Base-by-base conservation (phyloP, 2,329 filamentous ascomycete species). In the Fusarium chuoi region DNA sequence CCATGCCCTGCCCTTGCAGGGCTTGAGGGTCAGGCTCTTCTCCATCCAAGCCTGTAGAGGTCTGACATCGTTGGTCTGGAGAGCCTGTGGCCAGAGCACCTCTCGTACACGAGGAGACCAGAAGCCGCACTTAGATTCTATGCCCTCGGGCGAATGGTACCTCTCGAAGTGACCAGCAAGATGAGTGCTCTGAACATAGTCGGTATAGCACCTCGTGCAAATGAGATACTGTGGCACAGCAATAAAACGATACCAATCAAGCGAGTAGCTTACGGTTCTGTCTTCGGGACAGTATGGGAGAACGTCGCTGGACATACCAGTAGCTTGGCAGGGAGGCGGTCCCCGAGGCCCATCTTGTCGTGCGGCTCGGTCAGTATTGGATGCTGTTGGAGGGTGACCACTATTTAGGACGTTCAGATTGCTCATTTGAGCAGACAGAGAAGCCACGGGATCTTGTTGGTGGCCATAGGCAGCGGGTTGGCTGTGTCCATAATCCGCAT, bases 131-230 rank as follows among this genome's bases (percentile, higher is more conserved):
- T 54, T 79, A 49, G 78, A 85, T 74, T 42, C 77, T 55, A 74
- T 81, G 75, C 48, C 78, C 36, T 59, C 81, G 60, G 61, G 76
- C 38, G 62, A 78, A 52, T 68, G 71, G 1, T 78, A 65, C 8
- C 74, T 69, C 35, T 73, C 62, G 41, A 87, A 86, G 0, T 78
- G 60, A 0, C 56, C 24, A 0, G 77, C 75, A 7, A 85, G 78
- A 1, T 45, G 49, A 0, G 82, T 84, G 0, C 60, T 28, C 28
- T 78, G 66, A 18, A 87, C 80, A 64, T 84, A 61, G 36, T 84
- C 82, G 11, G 79, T 78, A 39, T 85, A 82, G 69, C 85, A 87
- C 28, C 79, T 75, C 4, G 83, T 84, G 69, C 85, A 87, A 39
- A 86, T 77, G 7, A 81, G 63, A 30, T 81, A 84, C 4, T 78